A percentile compares a stretch with the other conserved stretches of the same genome.
phyloP scores from a whole-genome alignment of 2,329 filamentous ascomycete species.

The Claviceps maximensis region DNA sequence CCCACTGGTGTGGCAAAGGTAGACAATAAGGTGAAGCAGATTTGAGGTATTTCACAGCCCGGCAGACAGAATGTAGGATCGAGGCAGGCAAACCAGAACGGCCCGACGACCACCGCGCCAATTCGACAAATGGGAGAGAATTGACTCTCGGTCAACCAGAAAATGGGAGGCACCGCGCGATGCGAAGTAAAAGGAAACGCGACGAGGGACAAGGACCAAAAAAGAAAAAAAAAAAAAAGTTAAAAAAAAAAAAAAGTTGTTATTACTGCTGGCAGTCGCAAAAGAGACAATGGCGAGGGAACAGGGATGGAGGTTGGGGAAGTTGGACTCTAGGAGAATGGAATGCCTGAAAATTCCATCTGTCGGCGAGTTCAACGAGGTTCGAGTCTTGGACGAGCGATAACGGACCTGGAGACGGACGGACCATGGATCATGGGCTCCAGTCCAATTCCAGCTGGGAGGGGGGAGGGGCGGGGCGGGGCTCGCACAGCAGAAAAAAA shows the following conservation, averaged over 20 bases:
- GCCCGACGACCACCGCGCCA: not conserved
- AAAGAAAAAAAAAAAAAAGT: not conserved
- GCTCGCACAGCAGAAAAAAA: too few species aligned
- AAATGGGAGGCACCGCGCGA: not conserved
- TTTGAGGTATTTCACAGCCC: not conserved
- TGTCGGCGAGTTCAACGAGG: not conserved
- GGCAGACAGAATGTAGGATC: not conserved
- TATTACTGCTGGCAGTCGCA: too few species aligned
- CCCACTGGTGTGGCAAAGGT: not conserved
- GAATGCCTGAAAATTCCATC: not conserved
- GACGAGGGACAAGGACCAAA: not conserved
- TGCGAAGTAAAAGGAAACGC: too few species aligned
- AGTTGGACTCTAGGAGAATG: not conserved
- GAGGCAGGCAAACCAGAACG: not conserved
- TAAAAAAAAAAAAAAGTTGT: not conserved
- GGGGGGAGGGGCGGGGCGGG: too few species aligned
- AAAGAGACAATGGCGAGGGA: not conserved
- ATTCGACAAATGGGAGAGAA: not conserved
- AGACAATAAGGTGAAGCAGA: not conserved
- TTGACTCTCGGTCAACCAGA: not conserved
- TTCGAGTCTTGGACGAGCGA: not conserved
- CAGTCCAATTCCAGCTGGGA: too few species aligned
- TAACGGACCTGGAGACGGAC: not conserved
- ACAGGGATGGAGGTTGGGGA: not conserved
- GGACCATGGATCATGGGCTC: too few species aligned